Evolutionary conservation across 148 eudicot species (phyloP), one percentile per base, ranked within the genome.

Genomic region (Cornus controversa): DNA sequence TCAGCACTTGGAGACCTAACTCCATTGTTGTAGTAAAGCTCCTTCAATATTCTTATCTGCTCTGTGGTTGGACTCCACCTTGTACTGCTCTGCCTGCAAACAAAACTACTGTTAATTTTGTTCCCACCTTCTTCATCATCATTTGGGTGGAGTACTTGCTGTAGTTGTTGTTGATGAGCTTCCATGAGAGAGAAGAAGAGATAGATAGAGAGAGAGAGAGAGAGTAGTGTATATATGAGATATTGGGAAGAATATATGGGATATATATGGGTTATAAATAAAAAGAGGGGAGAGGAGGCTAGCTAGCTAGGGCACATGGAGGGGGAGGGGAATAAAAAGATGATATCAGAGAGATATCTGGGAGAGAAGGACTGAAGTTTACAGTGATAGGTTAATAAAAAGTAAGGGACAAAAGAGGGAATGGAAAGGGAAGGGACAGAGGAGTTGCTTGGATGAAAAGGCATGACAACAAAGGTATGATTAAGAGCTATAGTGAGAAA

Each of bases 61-160:
- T 96, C 99, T 24, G 81, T 93, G 22, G 99, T 96, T 1, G 99
- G 99, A 18, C 94, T 89, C 99, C 99, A 96, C 74, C 97, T 82
- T 16, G 90, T 87, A 72, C 93, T 89, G 57, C 86, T 94, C 74
- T 94, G 98, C 76, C 98, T 85, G 80, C 98, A 93, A 42, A 89
- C 50, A 53, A 70, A 85, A 65, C 69, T 87, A 54, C 77, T 80
- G 58, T 77, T 90, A 9, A n/a, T n/a, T n/a, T 75, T 86, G 10
- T 71, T 70, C 25, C 57, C 62, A 9, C 72, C 70, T 66, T 73
- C 79, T 0, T 81, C 88, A 2, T 36, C 37, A 36, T 36, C 6
- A 2, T 6, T 6, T 36, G 2, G 37, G 8, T 57, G 63, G n/a
- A n/a, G n/a, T n/a, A n/a, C n/a, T n/a, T n/a, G n/a, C 14, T 23